phyloP scores from a whole-genome alignment of 805 yeast genomes.

The Wickerhamiella occidentalis region DNA sequence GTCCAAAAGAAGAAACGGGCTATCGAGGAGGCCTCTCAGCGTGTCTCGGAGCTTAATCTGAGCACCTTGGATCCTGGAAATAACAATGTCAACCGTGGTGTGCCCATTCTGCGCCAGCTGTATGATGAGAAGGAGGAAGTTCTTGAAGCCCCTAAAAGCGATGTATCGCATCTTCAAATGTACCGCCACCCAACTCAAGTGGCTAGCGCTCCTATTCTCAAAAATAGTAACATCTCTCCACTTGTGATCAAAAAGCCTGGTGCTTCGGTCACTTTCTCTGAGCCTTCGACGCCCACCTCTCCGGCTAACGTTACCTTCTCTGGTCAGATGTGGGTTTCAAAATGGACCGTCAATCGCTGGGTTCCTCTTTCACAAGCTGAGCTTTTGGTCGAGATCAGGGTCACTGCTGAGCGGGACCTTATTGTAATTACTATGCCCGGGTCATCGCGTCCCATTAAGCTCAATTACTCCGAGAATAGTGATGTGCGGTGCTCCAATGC shows the following conservation, averaged over 20 bases:
- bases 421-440: slow-evolving; percentile 9
- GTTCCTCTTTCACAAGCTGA: slow-evolving; percentile 22
- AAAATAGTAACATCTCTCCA: background rate
- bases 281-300: slow-evolving; percentile 8
- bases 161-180: background rate
- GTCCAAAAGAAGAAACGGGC: slow-evolving; percentile 8
- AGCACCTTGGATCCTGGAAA: slow-evolving; percentile 14
- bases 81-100: slow-evolving; percentile 6
- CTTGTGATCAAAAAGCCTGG: slow-evolving; percentile 3
- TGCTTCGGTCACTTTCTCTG: slow-evolving; percentile 3
- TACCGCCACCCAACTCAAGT: slow-evolving; percentile 1
- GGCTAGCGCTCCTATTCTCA: slow-evolving; percentile 1
- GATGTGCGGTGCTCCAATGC: slow-evolving; percentile 19
- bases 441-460: slow-evolving; percentile 5
- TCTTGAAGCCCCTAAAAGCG: background rate
- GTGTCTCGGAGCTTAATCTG: background rate
- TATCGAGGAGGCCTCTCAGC: slow-evolving; percentile 5
- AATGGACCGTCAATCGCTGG: slow-evolving; percentile 20
- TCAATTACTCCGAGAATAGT: slow-evolving; percentile 13
- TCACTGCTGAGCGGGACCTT: slow-evolving; percentile 9
- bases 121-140: slow-evolving; percentile 9
- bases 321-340: slow-evolving; percentile 21
- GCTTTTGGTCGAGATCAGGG: slow-evolving; percentile 18
- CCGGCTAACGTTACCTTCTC: slow-evolving; percentile 12
- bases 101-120: slow-evolving; percentile 12